A percentile compares a stretch with the other conserved stretches of the same genome.
Evolutionary conservation across 352 stramenopile species (phyloP).

Genomic region (Pythium utonaiense): DNA sequence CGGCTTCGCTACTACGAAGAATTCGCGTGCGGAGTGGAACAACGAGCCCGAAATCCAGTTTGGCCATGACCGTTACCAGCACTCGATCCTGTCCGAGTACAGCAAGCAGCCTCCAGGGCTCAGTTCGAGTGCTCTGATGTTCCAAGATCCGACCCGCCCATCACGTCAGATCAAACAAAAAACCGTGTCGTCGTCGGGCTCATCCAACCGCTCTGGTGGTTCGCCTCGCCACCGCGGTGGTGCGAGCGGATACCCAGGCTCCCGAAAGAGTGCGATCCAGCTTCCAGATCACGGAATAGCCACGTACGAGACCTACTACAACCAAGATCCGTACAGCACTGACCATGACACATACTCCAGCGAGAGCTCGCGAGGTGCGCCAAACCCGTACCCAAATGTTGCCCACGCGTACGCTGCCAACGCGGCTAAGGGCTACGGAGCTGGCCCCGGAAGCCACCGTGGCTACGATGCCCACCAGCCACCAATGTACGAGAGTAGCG

Average conservation of each 20-base stretch:
- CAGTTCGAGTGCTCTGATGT: conserved; percentile 59
- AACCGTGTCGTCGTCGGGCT: conserved; percentile 61
- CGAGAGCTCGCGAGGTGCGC: conserved; percentile 13
- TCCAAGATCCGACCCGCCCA: conserved; percentile 34
- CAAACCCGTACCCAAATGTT: conserved; percentile 8
- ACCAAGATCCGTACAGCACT: conserved; percentile 2
- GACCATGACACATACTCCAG: conserved; percentile 5
- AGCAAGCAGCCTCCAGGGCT: conserved; percentile 43
- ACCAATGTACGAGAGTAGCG: neutral
- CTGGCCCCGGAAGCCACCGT: neutral
- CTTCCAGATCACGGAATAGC: conserved; percentile 11
- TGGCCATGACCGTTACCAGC: conserved; percentile 23
- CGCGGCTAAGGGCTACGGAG: neutral
- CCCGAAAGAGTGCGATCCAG: neutral
- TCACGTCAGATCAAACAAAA: conserved; percentile 44
- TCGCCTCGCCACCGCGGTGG: conserved; percentile 6
- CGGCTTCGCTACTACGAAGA: conserved; percentile 47
- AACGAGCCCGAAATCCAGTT: conserved; percentile 41
- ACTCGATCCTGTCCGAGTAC: conserved; percentile 27
- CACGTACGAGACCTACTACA: conserved; percentile 21
- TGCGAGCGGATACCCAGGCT: neutral
- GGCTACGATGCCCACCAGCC: neutral
- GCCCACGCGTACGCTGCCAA: conserved; percentile 12
- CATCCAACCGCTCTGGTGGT: conserved; percentile 10
- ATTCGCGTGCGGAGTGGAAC: conserved; percentile 65